phyloP scores from a whole-genome alignment of 208 protist genomes.

The Trypanosomatidae sp. region DNA sequence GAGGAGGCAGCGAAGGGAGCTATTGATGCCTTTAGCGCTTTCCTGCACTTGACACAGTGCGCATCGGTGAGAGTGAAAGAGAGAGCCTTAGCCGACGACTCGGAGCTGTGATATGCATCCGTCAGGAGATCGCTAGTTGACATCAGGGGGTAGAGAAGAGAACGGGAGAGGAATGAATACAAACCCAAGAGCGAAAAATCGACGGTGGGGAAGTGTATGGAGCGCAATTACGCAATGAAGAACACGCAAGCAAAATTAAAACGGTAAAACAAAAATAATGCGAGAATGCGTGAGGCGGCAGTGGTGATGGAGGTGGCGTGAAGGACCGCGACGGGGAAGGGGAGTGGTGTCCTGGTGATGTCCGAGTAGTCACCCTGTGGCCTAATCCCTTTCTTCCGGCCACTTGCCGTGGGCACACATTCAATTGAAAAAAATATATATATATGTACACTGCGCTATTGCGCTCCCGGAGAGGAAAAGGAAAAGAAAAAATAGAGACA shows the following conservation, averaged over 20 bases:
- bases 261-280: conserved; percentile 3
- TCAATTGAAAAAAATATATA: not conserved
- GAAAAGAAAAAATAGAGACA: not conserved
- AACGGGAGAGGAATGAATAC: not conserved
- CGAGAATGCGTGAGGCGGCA: not conserved
- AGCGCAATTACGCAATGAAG: not conserved
- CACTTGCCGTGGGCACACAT: not conserved
- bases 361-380: not conserved
- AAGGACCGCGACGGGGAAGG: not conserved
- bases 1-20: not conserved
- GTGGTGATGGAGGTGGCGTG: not conserved
- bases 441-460: not conserved
- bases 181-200: not conserved
- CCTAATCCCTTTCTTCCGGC: not conserved
- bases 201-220: not conserved
- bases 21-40: not conserved
- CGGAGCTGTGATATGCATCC: conserved; percentile 11
- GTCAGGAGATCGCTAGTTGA: conserved; percentile 15
- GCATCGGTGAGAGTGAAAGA: conserved; percentile 5
- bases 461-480: not conserved
- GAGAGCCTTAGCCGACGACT: conserved; percentile 14
- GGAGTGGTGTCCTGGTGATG: not conserved
- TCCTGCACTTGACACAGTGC: too few species aligned
- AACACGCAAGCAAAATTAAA: conserved; percentile 1
- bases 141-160: conserved; percentile 4